These are phyloP conservation scores for Sisymbrium irio DNA, from an alignment of 345 rosid genomes.

Conservation along the genomic window DNA sequence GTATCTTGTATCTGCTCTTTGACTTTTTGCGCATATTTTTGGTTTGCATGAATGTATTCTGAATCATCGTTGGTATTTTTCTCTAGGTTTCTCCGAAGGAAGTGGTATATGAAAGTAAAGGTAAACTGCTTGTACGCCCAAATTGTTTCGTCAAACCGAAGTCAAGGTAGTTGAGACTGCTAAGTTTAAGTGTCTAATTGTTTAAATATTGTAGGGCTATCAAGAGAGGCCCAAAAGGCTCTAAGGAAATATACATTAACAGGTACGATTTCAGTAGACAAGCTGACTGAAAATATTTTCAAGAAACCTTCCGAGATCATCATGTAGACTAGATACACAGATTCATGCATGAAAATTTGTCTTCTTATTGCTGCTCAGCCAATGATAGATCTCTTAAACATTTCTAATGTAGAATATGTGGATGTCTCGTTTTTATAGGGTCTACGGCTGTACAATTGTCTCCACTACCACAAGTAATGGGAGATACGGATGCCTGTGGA, in stretches of 20 bases:
- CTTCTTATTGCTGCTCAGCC: background rate
- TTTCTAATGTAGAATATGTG: background rate
- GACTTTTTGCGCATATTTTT: background rate
- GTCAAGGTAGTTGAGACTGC: background rate
- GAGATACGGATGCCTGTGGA: slow-evolving; percentile 60
- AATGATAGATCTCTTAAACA: background rate
- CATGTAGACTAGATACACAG: background rate
- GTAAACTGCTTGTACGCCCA: slow-evolving; percentile 39
- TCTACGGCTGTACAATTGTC: slow-evolving; percentile 58
- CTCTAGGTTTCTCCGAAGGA: slow-evolving; percentile 89
- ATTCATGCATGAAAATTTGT: background rate
- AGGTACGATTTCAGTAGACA: slow-evolving; percentile 42
- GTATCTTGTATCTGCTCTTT: slow-evolving; percentile 12
- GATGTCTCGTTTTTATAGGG: slow-evolving; percentile 39
- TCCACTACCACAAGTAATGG: slow-evolving; percentile 45
- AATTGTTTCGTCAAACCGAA: background rate
- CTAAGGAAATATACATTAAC: slow-evolving; percentile 66
- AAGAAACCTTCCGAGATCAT: background rate
- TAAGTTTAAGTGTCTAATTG: background rate
- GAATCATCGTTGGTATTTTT: slow-evolving; percentile 19
- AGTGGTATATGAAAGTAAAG: slow-evolving; percentile 75
- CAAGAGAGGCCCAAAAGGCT: slow-evolving; percentile 81
- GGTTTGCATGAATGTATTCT: slow-evolving; percentile 9
- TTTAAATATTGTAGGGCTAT: slow-evolving; percentile 60
- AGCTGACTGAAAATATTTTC: background rate